Conservation (phyloP, 2,329 filamentous ascomycete genomes). For the Hysterium pulicare region DNA sequence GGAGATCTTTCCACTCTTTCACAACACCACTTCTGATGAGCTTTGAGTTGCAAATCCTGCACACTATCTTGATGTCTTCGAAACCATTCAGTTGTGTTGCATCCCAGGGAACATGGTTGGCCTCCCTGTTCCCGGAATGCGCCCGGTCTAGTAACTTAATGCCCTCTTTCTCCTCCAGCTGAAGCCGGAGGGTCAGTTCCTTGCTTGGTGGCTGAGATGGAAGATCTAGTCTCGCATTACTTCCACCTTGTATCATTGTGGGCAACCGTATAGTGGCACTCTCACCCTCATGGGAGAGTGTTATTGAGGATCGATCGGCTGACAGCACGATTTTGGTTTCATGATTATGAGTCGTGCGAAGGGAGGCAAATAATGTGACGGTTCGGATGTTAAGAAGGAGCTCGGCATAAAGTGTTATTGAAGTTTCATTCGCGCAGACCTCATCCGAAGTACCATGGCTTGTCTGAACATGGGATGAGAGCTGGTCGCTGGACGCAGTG, state of each 20-base stretch:
- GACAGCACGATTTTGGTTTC: constrained; percentile 45
- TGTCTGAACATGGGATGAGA: constrained; percentile 2
- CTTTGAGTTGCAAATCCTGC: constrained; percentile 22
- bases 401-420: constrained; percentile 54
- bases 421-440: constrained; percentile 21
- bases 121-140: constrained; percentile 29
- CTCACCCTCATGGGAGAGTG: constrained; percentile 46
- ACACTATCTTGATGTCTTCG: constrained; percentile 18
- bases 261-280: constrained; percentile 46
- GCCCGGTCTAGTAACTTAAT: constrained; percentile 25
- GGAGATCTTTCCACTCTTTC: constrained; percentile 80
- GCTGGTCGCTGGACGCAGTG: constrained; percentile 20
- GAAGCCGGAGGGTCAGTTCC: constrained; percentile 54
- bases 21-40: constrained; percentile 18
- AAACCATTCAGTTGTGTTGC: constrained; percentile 29
- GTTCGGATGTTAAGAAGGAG: constrained; percentile 60
- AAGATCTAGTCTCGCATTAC: constrained; percentile 48
- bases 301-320: constrained; percentile 42
- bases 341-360: constrained; percentile 43
- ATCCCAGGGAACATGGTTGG: constrained; percentile 44
- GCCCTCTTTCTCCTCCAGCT: constrained; percentile 44
- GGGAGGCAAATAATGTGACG: constrained; percentile 54
- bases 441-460: background rate
- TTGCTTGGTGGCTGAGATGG: constrained; percentile 45
- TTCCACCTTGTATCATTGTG: constrained; percentile 41